Evolutionary conservation across 129 eudicot genomes (phyloP).

Genomic region (Escallonia rubra): DNA sequence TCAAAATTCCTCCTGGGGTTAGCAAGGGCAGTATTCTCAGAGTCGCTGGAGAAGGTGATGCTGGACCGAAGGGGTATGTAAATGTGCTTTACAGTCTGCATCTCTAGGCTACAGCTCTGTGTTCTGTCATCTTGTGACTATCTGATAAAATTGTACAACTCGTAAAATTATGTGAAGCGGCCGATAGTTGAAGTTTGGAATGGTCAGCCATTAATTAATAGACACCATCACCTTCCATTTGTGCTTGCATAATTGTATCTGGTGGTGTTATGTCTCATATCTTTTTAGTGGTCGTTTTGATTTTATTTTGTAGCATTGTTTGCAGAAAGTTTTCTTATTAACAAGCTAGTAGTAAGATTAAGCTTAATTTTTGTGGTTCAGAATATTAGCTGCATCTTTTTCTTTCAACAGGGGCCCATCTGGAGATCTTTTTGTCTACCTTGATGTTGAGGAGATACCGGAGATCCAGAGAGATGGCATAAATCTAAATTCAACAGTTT

Average conservation of each 20-base stretch:
- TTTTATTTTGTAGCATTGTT: neutral
- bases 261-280: neutral
- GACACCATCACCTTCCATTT: neutral
- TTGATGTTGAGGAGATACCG: constrained; percentile 80
- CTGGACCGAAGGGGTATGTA: constrained; percentile 93
- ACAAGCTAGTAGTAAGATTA: too few species aligned
- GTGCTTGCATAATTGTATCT: neutral
- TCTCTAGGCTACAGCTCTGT: neutral
- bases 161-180: too few species aligned
- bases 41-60: constrained; percentile 99
- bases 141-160: neutral
- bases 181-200: too few species aligned
- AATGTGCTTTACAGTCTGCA: neutral
- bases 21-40: constrained; percentile 87
- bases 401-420: constrained; percentile 66
- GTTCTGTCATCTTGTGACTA: neutral
- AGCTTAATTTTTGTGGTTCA: neutral
- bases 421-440: constrained; percentile 95
- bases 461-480: constrained; percentile 98
- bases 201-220: too few species aligned
- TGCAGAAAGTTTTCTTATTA: too few species aligned
- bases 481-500: constrained; percentile 62
- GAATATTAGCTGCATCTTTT: neutral
- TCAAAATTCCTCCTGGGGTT: constrained; percentile 97
- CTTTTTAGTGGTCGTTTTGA: neutral